phyloP scores from a whole-genome alignment of 306 rosid genomes.

The Fagus sylvatica region DNA sequence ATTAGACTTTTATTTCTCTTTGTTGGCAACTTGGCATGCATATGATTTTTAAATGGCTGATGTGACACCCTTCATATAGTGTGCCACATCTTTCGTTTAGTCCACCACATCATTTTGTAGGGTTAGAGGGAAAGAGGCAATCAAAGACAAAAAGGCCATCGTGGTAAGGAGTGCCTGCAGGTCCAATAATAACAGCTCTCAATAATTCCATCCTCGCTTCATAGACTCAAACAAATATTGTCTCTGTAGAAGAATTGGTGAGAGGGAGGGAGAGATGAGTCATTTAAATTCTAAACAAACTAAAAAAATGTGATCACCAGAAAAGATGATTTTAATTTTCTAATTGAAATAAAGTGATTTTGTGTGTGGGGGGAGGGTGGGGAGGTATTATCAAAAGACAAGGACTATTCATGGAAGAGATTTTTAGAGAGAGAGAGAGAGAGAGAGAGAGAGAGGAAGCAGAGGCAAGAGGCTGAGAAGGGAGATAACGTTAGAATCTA shows the following conservation, averaged over 20 bases:
- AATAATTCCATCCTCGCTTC: slow-evolving; percentile 76
- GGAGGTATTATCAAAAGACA: not conserved
- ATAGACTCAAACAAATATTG: slow-evolving; percentile 70
- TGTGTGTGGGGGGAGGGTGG: not conserved
- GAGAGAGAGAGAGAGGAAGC: no score
- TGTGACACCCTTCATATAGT: no score
- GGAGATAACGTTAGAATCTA: no score
- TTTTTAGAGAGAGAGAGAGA: no score
- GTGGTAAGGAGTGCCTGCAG: slow-evolving; percentile 79
- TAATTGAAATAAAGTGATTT: not conserved
- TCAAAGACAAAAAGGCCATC: slow-evolving; percentile 84
- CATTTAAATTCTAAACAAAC: not conserved
- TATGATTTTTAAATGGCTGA: no score
- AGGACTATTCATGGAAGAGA: no score
- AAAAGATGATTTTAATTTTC: not conserved
- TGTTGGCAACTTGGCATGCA: no score
- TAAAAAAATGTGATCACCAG: not conserved
- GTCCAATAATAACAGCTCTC: slow-evolving; percentile 72
- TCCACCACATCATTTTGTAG: no score
- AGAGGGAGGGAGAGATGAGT: slow-evolving; percentile 21
- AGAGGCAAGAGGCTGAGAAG: no score
- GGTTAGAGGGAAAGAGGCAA: slow-evolving; percentile 52
- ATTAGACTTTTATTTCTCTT: no score
- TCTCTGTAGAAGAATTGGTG: slow-evolving; percentile 45
- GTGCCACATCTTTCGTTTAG: no score